Conservation (phyloP, 495 filamentous ascomycete species). For the Bryoglossum gracile region DNA sequence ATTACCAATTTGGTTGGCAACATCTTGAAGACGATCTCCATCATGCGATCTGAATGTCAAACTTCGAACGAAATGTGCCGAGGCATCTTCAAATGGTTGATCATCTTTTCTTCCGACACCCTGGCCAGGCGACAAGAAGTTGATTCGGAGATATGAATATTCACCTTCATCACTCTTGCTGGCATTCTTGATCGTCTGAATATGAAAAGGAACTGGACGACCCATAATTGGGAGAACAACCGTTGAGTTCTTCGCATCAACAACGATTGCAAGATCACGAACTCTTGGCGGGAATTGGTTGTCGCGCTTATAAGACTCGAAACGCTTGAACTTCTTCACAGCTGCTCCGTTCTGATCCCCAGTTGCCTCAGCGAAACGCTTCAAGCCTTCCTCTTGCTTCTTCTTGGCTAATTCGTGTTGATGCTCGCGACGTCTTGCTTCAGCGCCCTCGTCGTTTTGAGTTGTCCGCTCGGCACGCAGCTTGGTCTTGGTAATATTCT, state of each 20-base stretch:
- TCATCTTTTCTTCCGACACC: conserved; percentile 98
- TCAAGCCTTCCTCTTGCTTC: conserved; percentile 82
- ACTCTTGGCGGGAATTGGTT: conserved; percentile 83
- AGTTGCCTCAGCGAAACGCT: conserved; percentile 71
- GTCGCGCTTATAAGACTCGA: conserved; percentile 98
- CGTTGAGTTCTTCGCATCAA: conserved; percentile 84
- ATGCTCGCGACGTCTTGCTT: conserved; percentile 80
- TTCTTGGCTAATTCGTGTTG: conserved; percentile 83
- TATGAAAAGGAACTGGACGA: conserved; percentile 95
- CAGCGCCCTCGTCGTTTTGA: conserved; percentile 82
- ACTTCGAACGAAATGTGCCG: conserved; percentile 91
- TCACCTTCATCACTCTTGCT: conserved; percentile 94
- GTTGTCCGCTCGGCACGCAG: conserved; percentile 83
- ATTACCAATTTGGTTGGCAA: conserved; percentile 83
- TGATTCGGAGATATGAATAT: conserved; percentile 89
- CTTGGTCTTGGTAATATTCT: conserved; percentile 90
- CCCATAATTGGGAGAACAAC: conserved; percentile 96
- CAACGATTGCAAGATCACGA: conserved; percentile 76
- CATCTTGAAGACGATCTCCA: conserved; percentile 76
- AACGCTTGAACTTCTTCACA: conserved; percentile 95
- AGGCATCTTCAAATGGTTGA: conserved; percentile 93
- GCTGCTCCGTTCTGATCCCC: conserved; percentile 82
- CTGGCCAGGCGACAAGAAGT: conserved; percentile 94
- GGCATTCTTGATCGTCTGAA: conserved; percentile 97
- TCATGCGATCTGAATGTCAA: conserved; percentile 90